Evolutionary conservation across 2,329 filamentous ascomycete genomes (phyloP), one percentile per base, ranked within the genome.

Genomic region (Penicillium verrucosum): DNA sequence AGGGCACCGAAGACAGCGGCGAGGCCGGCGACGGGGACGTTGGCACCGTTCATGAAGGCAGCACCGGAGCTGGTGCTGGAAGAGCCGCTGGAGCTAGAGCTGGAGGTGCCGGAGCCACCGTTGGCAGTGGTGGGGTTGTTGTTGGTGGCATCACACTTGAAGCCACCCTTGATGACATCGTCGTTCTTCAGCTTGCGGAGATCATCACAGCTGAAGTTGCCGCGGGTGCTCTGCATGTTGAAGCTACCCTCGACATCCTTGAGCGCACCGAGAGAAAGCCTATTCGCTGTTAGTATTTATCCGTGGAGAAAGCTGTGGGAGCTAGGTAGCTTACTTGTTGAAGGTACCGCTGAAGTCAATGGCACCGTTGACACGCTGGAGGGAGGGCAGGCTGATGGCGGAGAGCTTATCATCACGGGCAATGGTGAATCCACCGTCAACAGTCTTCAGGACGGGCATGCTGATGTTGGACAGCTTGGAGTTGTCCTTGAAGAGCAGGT

Each of bases 261-360:
- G 27, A 93, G 80, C 37, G 77, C 71, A 59, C 89, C 87, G 52
- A 97, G 82, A 36, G 81, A 71, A 64, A 94, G 86, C 58, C 91
- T 96, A 66, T 1, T 53, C 38, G 23, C 7, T 14, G 51, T 58
- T 63, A 70, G 62, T 68, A 80, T 66, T 78, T 73, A 57, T 50
- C 40, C 25, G 58, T 30, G 32, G 27, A 16, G 1, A 18, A 29
- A 45, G 16, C 14, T 34, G 36, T 40, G 14, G 1, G 11, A 38
- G 4, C 23, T n/a, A 47, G 10, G 4, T 11, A 8, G 84, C 90
- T 81, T 82, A 95, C 91, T 84, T 81, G 61, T 85, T 82, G 76
- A 97, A 95, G 80, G 86, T 89, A 69, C 94, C 94, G 68, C 87
- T 86, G 74, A 96, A 85, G 74, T 91, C 88, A 70, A 97, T 81